These are phyloP conservation scores for Blastobotrys americana DNA, from an alignment of 805 yeast genomes.

Conservation along the genomic window DNA sequence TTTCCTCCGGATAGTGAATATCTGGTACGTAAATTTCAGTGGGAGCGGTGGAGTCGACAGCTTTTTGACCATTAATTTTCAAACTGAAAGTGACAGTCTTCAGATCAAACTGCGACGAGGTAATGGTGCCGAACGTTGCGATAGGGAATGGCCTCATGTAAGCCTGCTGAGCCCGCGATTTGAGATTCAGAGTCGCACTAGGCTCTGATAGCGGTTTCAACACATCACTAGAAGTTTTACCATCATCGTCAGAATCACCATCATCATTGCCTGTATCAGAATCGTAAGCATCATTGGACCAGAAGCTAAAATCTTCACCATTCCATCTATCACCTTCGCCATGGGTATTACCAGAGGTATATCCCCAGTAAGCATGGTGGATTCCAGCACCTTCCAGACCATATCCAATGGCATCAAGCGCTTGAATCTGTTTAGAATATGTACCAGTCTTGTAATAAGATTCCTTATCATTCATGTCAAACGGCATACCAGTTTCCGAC, in stretches of 20 bases:
- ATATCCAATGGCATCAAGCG: constrained; percentile 71
- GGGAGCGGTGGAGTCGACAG: constrained; percentile 30
- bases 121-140: constrained; percentile 53
- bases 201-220: constrained; percentile 55
- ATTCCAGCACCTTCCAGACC: constrained; percentile 72
- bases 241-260: constrained; percentile 1
- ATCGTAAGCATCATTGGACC: constrained; percentile 40
- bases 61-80: constrained; percentile 32
- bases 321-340: constrained; percentile 91
- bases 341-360: constrained; percentile 65
- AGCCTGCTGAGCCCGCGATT: constrained; percentile 50
- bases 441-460: constrained; percentile 65
- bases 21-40: constrained; percentile 64
- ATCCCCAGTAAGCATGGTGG: constrained; percentile 82
- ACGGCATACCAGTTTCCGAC: constrained; percentile 97
- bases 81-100: constrained; percentile 41
- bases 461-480: constrained; percentile 79
- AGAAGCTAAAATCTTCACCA: constrained; percentile 86
- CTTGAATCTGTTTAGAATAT: constrained; percentile 67
- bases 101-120: constrained; percentile 53
- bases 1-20: constrained; percentile 56
- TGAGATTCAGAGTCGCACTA: background rate
- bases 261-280: constrained; percentile 6
- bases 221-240: constrained; percentile 16
- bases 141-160: constrained; percentile 71